Percentiles rank a stretch among this genome's conserved stretches.
Evolutionary conservation across 2,329 filamentous ascomycete genomes (phyloP).

Genomic region (Aspergillus japonicus): DNA sequence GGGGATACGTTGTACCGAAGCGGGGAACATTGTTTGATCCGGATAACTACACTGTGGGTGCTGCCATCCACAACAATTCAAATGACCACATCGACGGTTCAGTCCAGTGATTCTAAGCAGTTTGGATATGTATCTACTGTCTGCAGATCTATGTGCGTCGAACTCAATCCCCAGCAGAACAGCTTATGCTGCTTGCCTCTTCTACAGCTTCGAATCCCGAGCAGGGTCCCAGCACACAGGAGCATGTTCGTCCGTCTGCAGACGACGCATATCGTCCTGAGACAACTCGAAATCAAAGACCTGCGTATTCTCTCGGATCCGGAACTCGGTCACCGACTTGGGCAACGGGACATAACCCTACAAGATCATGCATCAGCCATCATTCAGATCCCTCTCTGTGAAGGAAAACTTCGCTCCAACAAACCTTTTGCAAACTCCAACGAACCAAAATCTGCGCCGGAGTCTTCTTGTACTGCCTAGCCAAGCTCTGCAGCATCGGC

Average conservation of each 20-base stretch:
- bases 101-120: too few relatives aligned
- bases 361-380: not conserved
- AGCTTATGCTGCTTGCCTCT: not conserved
- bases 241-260: slow-evolving; percentile 56
- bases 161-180: too few relatives aligned
- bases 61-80: not conserved
- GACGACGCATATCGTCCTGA: slow-evolving; percentile 56
- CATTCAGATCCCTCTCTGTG: too few relatives aligned
- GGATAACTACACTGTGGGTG: not conserved
- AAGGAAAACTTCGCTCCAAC: not conserved
- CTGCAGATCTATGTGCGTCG: not conserved
- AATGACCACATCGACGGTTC: not conserved
- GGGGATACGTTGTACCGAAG: slow-evolving; percentile 35
- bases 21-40: slow-evolving; percentile 2
- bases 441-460: slow-evolving; percentile 59
- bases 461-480: slow-evolving; percentile 58
- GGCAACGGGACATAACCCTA: slow-evolving; percentile 62
- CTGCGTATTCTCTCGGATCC: slow-evolving; percentile 61
- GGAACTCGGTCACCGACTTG: slow-evolving; percentile 59
- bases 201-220: slow-evolving; percentile 27
- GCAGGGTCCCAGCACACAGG: slow-evolving; percentile 60
- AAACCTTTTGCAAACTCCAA: slow-evolving; percentile 61
- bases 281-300: slow-evolving; percentile 62
- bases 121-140: not conserved
- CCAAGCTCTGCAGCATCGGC: slow-evolving; percentile 50